Base-by-base conservation (phyloP, 305 asterid species). In the Fraxinus latifolia region DNA sequence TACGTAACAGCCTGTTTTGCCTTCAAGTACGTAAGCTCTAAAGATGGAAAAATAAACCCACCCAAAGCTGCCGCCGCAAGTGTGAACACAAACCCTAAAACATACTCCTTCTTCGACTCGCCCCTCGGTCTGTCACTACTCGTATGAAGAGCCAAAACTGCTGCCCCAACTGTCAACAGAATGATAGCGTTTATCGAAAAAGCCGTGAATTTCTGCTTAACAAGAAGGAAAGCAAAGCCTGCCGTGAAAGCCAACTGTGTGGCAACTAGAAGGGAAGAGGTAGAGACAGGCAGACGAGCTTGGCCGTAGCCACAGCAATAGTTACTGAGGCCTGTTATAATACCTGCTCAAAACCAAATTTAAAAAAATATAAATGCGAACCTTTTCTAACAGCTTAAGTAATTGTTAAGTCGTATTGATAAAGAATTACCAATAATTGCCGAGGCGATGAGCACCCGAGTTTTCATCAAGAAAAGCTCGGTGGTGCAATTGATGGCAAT, bases 181-280 rank as follows among this genome's bases (percentile, higher is more conserved):
- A 76, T 19, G 33, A 76, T 44, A 50, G 68, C 33, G 27, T 76
- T 76, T 4, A 44, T 44, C 1, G 79, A 39, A 25, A 34, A 76
- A 17, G 36, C 68, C 17, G 79, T 39, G 68, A 76, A 73, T 23
- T 34, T 32, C 31, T 32, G 77, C 53, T 73, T 73, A 21, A 73
- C 77, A 9, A 73, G 77, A 27, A 76, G 31, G 39, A 44, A 76
- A 23, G 79, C 36, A 25, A 76, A 76, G 11, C 31, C 79, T 7
- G 79, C 79, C 11, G 65, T 76, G 68, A 76, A 76, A 39, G 17
- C 79, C 62, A 76, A 25, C 23, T 76, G 67, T 7, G 79, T 76
- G 60, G 50, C 4, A 4, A 76, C 39, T 7, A 76, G 3, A 12
- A 76, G 67, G 1, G 79, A 21, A 23, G 79, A 19, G 11, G 79